Conservation (phyloP, 352 stramenopile genomes). For the Phytophthora palmivora region DNA sequence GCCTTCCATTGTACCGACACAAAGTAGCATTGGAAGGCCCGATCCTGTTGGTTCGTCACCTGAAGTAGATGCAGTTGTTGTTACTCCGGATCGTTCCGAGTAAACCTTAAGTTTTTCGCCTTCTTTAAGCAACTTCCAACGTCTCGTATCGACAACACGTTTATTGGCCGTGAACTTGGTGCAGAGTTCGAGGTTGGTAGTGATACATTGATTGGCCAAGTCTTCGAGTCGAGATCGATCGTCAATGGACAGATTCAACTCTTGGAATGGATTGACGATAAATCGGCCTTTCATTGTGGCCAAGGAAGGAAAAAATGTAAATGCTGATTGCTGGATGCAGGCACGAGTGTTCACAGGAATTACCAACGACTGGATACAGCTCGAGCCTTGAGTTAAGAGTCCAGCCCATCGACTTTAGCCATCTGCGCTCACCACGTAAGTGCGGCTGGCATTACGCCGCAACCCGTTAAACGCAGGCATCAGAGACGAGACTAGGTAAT, state of each 20-base stretch:
- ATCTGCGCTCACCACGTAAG: conserved; percentile 17
- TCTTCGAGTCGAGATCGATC: conserved; percentile 25
- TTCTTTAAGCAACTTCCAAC: conserved; percentile 35
- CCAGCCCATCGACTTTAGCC: conserved; percentile 12
- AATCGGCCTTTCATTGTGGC: conserved; percentile 35
- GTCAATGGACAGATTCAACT: conserved; percentile 13
- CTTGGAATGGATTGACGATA: conserved; percentile 36
- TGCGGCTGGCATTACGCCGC: conserved; percentile 20
- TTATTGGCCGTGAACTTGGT: conserved; percentile 18
- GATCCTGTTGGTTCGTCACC: conserved; percentile 12
- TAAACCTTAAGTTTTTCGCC: conserved; percentile 33
- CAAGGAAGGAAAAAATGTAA: conserved; percentile 1
- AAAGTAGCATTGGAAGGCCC: conserved; percentile 46
- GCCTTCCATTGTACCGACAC: conserved; percentile 46
- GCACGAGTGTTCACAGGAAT: conserved; percentile 4
- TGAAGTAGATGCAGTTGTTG: not conserved
- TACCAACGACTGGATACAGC: conserved; percentile 16
- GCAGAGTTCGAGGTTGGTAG: conserved; percentile 24
- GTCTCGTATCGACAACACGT: conserved; percentile 16
- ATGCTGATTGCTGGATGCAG: conserved; percentile 6
- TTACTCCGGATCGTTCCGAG: conserved; percentile 15
- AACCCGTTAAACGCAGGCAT: conserved; percentile 20
- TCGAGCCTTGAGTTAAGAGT: not conserved
- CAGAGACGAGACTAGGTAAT: conserved; percentile 16
- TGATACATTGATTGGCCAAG: conserved; percentile 34